phyloP scores from a whole-genome alignment of 108 stramenopile species.

The Cyclotella sp. region DNA sequence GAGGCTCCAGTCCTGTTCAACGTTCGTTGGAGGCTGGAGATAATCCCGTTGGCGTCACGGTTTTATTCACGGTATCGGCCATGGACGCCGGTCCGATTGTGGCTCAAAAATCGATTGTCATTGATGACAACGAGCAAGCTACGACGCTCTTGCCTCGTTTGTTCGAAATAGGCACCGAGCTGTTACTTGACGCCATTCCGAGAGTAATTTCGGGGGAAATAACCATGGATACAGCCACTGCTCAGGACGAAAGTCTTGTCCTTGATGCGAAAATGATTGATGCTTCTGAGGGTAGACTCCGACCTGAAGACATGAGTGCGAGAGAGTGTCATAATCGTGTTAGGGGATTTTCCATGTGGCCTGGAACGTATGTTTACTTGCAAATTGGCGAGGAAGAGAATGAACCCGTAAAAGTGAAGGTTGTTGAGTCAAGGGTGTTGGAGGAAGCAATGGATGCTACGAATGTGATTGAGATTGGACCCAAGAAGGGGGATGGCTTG shows the following conservation, averaged over 20 bases:
- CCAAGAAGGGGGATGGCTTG: constrained; percentile 82
- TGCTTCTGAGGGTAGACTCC: constrained; percentile 73
- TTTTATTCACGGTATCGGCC: constrained; percentile 93
- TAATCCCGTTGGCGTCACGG: constrained; percentile 87
- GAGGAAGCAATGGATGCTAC: constrained; percentile 57
- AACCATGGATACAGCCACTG: constrained; percentile 79
- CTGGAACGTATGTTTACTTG: constrained; percentile 85
- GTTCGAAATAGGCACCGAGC: constrained; percentile 89
- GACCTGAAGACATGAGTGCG: constrained; percentile 77
- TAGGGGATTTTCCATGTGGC: constrained; percentile 95
- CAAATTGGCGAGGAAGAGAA: constrained; percentile 67
- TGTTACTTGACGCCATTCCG: constrained; percentile 82
- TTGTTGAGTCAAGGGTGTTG: constrained; percentile 74
- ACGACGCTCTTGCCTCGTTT: constrained; percentile 83
- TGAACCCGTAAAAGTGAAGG: constrained; percentile 69
- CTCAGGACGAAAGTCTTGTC: constrained; percentile 86
- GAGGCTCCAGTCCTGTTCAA: constrained; percentile 97
- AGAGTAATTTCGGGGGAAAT: constrained; percentile 71
- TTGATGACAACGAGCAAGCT: constrained; percentile 87
- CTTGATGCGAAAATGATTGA: constrained; percentile 88
- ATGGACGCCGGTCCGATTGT: constrained; percentile 99
- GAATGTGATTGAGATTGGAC: constrained; percentile 64
- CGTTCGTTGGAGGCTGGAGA: constrained; percentile 90
- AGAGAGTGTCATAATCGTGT: constrained; percentile 83
- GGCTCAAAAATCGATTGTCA: constrained; percentile 62